A percentile compares a stretch with the other conserved stretches of the same genome.
These are phyloP conservation scores for Colletotrichum scovillei DNA, from an alignment of 2,329 filamentous ascomycete genomes.

Conservation along the genomic window DNA sequence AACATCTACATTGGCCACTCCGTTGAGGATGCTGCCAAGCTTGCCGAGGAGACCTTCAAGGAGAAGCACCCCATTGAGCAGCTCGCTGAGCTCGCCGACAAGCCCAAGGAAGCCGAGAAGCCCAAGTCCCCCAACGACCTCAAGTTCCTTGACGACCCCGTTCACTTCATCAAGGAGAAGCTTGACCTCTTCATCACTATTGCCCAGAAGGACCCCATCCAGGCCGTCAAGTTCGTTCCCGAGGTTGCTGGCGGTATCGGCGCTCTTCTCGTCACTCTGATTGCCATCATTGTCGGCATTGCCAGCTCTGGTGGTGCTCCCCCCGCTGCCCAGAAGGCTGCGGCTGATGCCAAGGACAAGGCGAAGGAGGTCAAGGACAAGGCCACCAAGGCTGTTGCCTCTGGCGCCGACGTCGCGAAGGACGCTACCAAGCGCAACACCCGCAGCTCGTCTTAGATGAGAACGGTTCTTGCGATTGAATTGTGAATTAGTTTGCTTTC, in stretches of 20 bases:
- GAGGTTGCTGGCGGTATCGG: constrained; percentile 87
- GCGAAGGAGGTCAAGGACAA: constrained; percentile 82
- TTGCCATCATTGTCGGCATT: constrained; percentile 77
- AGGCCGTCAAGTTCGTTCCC: constrained; percentile 89
- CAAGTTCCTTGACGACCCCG: constrained; percentile 90
- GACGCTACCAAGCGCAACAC: constrained; percentile 73
- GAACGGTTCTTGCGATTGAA: constrained; percentile 8
- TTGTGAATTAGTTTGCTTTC: constrained; percentile 30
- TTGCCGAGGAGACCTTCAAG: constrained; percentile 90
- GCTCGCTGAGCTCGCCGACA: constrained; percentile 80
- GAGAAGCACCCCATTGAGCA: constrained; percentile 88
- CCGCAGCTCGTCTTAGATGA: constrained; percentile 64
- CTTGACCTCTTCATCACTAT: constrained; percentile 89
- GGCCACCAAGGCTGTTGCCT: constrained; percentile 67
- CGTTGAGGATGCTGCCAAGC: constrained; percentile 87
- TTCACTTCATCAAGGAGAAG: constrained; percentile 91
- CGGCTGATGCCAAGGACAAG: constrained; percentile 74
- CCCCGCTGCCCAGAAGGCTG: constrained; percentile 79
- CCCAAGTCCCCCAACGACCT: constrained; percentile 80
- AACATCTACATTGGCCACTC: constrained; percentile 99
- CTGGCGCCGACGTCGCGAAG: constrained; percentile 80
- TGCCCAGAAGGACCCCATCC: constrained; percentile 81
- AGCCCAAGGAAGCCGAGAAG: constrained; percentile 78
- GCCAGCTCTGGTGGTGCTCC: constrained; percentile 71
- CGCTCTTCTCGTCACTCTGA: constrained; percentile 74